A percentile compares a stretch with the other conserved stretches of the same genome.
These are phyloP conservation scores for Ceratocystiopsis minuta DNA, from an alignment of 2,329 filamentous ascomycete species.

Conservation along the genomic window DNA sequence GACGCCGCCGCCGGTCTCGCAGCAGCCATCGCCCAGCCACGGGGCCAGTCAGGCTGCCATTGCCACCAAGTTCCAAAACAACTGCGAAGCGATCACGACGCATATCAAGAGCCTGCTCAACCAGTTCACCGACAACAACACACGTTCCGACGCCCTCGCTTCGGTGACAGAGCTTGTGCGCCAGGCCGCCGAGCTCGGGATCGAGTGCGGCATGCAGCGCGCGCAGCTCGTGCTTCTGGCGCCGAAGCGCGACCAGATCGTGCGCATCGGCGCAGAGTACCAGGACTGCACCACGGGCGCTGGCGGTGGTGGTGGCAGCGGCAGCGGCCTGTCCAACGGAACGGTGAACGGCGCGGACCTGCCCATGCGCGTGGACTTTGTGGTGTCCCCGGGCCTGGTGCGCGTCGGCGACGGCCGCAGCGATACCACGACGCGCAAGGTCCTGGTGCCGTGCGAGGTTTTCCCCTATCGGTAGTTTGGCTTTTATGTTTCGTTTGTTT, in stretches of 20 bases:
- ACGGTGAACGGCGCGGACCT: not conserved
- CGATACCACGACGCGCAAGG: conserved; percentile 1
- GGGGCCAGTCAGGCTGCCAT: not conserved
- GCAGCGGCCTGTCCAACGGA: too few species aligned
- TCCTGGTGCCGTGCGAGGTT: conserved; percentile 6
- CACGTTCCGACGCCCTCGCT: conserved; percentile 1
- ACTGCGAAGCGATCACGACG: conserved; percentile 1
- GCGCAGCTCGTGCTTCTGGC: conserved; percentile 3
- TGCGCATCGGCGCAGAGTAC: conserved; percentile 5
- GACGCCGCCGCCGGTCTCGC: not conserved
- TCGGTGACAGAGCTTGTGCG: conserved; percentile 2
- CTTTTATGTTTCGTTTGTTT: not conserved
- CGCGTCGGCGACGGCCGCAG: conserved; percentile 7
- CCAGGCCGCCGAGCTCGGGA: conserved; percentile 5
- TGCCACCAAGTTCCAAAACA: conserved; percentile 1
- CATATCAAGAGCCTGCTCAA: conserved; percentile 2
- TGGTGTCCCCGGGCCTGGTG: conserved; percentile 6
- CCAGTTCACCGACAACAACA: conserved; percentile 3
- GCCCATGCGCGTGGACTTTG: conserved; percentile 4
- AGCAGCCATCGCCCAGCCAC: not conserved
- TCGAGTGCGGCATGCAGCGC: conserved; percentile 9
- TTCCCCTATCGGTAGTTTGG: conserved; percentile 1
- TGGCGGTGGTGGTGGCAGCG: not conserved
- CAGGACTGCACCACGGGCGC: conserved; percentile 3
- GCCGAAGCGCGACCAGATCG: not conserved